Evolutionary conservation across 2,329 filamentous ascomycete species (phyloP), one percentile per base, ranked within the genome.

Genomic region (Trichophyton simii): DNA sequence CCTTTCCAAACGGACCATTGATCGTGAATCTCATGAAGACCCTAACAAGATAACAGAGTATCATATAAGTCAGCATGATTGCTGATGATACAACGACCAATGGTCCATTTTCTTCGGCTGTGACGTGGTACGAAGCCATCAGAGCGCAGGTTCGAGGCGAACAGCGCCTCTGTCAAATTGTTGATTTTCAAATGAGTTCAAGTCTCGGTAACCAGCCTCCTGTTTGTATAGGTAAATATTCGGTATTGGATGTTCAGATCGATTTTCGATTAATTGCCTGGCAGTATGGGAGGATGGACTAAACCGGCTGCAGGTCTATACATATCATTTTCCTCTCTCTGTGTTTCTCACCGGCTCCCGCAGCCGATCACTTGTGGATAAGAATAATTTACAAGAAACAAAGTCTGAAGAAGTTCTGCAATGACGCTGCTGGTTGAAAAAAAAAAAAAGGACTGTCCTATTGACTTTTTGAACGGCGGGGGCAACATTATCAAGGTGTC

Each of bases 1-100:
- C 64, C 20, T 42, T 28, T 15, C 63, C 61, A 50, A 66, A 58
- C 7, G 64, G 64, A 20, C 63, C 64, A 38, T 66, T 66, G 41
- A 66, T 63, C 8, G 64, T 65, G 31, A 63, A 48, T 57, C 64
- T 60, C 44, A 63, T 62, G 28, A 63, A 15, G 34, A 66, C 15
- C 36, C 64, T 62, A 22, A 62, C 62, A 25, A 64, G 46, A 46
- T 61, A 64, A 42, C 63, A 65, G 2, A 66, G 52, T 46, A 66
- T 60, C 55, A 60, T 64, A 42, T 66, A 66, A 9, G 62, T 62
- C 62, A 63, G 62, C 28, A 64, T 57, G 11, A 66, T 25, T 7
- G 48, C 62, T 3, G 64, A 59, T 11, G 63, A 62, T 36, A 66
- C 57, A 48, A 62, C 62, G 11, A 66, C 64, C 58, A 58, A 60